Percentiles rank a stretch among this genome's conserved stretches.
Conservation (phyloP, 2,329 filamentous ascomycete species). For the Ceratocystis harringtonii region DNA sequence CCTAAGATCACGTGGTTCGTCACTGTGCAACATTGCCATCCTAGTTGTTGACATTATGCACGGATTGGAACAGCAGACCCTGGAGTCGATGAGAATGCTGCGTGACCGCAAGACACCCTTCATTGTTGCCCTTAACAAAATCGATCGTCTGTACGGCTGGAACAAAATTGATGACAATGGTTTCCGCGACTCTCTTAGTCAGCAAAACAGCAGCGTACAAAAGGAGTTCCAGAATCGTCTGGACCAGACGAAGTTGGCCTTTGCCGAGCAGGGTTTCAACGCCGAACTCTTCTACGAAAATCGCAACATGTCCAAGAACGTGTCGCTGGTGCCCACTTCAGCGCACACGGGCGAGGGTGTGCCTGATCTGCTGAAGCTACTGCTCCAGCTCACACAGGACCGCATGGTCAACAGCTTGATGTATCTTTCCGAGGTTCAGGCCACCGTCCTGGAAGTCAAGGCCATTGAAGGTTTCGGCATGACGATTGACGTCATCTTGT, state of each 20-base stretch:
- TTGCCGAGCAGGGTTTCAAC: slow-evolving; percentile 96
- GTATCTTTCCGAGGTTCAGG: slow-evolving; percentile 96
- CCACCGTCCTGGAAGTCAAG: slow-evolving; percentile 96
- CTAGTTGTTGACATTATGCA: slow-evolving; percentile 99
- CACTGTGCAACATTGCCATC: slow-evolving; percentile 98
- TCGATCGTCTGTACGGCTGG: slow-evolving; percentile 98
- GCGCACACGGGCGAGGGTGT: slow-evolving; percentile 99
- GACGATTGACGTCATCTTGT: slow-evolving; percentile 92
- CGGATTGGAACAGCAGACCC: slow-evolving; percentile 89
- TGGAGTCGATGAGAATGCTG: slow-evolving; percentile 91
- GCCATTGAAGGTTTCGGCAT: slow-evolving; percentile 97
- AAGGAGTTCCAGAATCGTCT: slow-evolving; percentile 87
- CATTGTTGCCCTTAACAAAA: slow-evolving; percentile 98
- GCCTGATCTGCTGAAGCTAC: slow-evolving; percentile 94
- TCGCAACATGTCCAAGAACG: slow-evolving; percentile 86
- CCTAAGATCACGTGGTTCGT: slow-evolving; percentile 87
- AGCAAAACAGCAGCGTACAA: slow-evolving; percentile 86
- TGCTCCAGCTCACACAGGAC: slow-evolving; percentile 83
- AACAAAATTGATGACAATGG: slow-evolving; percentile 98
- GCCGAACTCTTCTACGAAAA: slow-evolving; percentile 94
- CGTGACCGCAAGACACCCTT: slow-evolving; percentile 92
- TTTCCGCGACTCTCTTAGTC: slow-evolving; percentile 77
- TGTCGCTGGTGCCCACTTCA: slow-evolving; percentile 93
- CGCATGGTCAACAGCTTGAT: slow-evolving; percentile 94
- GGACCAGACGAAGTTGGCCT: slow-evolving; percentile 80